Conservation (phyloP, 2,329 filamentous ascomycete genomes). For the Berkeleyomyces basicola region DNA sequence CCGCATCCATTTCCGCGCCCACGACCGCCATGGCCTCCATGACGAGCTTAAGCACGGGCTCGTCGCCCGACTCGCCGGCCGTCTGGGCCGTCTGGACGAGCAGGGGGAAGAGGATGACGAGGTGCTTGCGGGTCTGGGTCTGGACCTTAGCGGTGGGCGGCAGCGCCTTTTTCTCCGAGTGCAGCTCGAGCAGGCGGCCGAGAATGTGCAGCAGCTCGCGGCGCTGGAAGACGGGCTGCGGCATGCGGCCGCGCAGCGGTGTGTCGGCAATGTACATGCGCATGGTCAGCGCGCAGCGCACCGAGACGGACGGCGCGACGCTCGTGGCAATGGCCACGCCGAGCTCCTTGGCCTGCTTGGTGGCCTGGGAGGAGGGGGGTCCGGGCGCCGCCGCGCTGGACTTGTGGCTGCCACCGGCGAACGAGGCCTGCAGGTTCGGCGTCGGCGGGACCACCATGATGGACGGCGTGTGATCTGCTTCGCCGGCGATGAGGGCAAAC, state of each 20-base stretch:
- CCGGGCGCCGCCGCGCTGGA: constrained; percentile 14
- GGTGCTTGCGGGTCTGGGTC: constrained; percentile 51
- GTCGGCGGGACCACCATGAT: constrained; percentile 29
- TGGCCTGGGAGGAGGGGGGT: constrained; percentile 10
- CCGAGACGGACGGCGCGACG: constrained; percentile 63
- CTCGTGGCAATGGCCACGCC: constrained; percentile 52
- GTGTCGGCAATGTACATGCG: constrained; percentile 81
- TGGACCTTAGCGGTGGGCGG: constrained; percentile 36
- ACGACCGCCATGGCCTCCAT: constrained; percentile 45
- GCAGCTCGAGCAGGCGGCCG: constrained; percentile 45
- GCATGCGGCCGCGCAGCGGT: constrained; percentile 74
- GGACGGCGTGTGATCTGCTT: constrained; percentile 25
- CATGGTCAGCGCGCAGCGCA: constrained; percentile 66
- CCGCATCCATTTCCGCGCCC: constrained; percentile 34
- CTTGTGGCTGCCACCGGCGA: constrained; percentile 7
- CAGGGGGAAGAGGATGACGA: constrained; percentile 67
- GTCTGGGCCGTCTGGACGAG: constrained; percentile 46
- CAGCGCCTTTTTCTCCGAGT: constrained; percentile 54
- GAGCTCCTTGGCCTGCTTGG: constrained; percentile 19
- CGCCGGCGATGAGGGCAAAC: constrained; percentile 45
- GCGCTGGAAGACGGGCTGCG: constrained; percentile 66
- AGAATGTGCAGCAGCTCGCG: constrained; percentile 64
- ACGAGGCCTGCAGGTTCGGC: constrained; percentile 21
- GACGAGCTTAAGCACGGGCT: constrained; percentile 39
- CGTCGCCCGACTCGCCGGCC: constrained; percentile 41